phyloP scores from a whole-genome alignment of 257 asterid genomes.

The Leonotis leonurus region DNA sequence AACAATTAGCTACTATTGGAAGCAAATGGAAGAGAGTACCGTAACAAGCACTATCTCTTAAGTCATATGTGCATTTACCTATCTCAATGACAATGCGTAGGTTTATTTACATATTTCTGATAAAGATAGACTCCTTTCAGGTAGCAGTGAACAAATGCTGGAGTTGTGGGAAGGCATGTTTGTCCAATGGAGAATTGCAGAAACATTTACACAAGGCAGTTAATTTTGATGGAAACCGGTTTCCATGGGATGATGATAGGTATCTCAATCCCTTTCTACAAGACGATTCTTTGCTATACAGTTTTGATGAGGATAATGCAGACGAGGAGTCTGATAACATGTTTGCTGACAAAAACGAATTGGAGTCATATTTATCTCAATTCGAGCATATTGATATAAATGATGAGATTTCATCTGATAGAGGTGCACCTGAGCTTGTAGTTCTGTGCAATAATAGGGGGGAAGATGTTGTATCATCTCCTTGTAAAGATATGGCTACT shows the following conservation, averaged over 20 bases:
- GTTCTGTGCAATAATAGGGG: slow-evolving; percentile 30
- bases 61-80: too few species aligned
- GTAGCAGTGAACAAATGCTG: slow-evolving; percentile 65
- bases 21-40: too few species aligned
- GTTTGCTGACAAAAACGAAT: slow-evolving; percentile 36
- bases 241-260: slow-evolving; percentile 73
- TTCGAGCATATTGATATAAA: slow-evolving; percentile 38
- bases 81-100: too few species aligned
- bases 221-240: slow-evolving; percentile 21
- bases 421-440: slow-evolving; percentile 19
- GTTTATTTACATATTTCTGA: neutral
- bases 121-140: slow-evolving; percentile 25
- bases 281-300: slow-evolving; percentile 76
- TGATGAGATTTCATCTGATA: too few species aligned
- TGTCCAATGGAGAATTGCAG: slow-evolving; percentile 44
- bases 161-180: slow-evolving; percentile 44
- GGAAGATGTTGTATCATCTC: slow-evolving; percentile 21
- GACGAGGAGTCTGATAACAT: slow-evolving; percentile 39
- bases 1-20: too few species aligned
- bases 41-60: too few species aligned
- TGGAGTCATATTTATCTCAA: slow-evolving; percentile 34
- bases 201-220: slow-evolving; percentile 44
- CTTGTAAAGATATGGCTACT: slow-evolving; percentile 20
- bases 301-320: slow-evolving; percentile 62
- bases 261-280: slow-evolving; percentile 68